These are phyloP conservation scores for Helicosporidium sp. DNA, from an alignment of 139 green algal genomes.

Conservation along the genomic window DNA sequence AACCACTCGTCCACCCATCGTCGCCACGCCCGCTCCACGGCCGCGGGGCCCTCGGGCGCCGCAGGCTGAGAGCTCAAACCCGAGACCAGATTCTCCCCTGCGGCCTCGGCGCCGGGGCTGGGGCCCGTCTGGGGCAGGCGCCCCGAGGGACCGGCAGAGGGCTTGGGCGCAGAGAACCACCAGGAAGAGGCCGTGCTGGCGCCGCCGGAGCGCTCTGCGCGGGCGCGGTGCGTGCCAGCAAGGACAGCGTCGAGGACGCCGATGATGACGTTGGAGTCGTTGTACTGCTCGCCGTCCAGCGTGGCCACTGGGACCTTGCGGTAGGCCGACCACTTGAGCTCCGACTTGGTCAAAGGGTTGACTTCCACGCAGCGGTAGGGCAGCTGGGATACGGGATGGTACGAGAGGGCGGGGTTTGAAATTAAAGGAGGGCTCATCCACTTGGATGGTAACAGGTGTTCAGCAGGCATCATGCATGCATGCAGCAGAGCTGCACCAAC, in stretches of 20 bases:
- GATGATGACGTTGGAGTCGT: slow-evolving; percentile 73
- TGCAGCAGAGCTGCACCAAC: not conserved
- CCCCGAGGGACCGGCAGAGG: not conserved
- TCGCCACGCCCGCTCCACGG: slow-evolving; percentile 58
- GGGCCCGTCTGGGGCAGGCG: not conserved
- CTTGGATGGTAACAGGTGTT: too few species aligned
- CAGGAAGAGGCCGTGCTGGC: not conserved
- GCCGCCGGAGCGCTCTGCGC: too few species aligned
- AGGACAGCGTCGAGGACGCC: slow-evolving; percentile 34
- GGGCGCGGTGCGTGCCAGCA: too few species aligned
- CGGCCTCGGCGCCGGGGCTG: not conserved
- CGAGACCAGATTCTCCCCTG: too few species aligned
- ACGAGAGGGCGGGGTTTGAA: not conserved
- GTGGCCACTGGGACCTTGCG: slow-evolving; percentile 75
- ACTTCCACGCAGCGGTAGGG: slow-evolving; percentile 87
- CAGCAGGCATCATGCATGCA: not conserved
- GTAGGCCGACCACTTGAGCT: slow-evolving; percentile 71
- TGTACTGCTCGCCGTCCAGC: slow-evolving; percentile 54
- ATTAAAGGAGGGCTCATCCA: not conserved
- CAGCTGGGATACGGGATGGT: slow-evolving; percentile 28
- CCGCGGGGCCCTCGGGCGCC: slow-evolving; percentile 10
- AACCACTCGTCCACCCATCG: slow-evolving; percentile 82
- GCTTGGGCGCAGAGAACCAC: not conserved
- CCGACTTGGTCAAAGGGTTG: slow-evolving; percentile 79
- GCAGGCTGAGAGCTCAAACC: too few species aligned